Conservation (phyloP, 1,284 basidiomycete species). For the Puccinia horiana region DNA sequence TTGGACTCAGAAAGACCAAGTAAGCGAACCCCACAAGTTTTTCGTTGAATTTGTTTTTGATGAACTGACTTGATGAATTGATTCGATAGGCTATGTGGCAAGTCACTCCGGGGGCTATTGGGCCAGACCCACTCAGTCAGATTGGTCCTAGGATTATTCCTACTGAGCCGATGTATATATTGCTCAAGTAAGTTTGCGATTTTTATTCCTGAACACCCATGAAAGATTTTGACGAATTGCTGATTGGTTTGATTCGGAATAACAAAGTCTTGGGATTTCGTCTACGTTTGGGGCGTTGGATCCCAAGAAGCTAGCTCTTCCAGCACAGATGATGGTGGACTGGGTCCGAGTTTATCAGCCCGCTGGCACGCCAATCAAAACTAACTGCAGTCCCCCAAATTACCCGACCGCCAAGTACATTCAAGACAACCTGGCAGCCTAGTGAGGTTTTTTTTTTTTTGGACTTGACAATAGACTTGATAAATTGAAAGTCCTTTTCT, state of each 20-base stretch:
- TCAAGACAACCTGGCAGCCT: conserved; percentile 40
- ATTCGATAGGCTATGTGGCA: conserved; percentile 72
- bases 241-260: conserved; percentile 50
- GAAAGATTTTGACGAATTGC: background rate
- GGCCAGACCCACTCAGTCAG: conserved; percentile 67
- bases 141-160: conserved; percentile 75
- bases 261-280: conserved; percentile 50
- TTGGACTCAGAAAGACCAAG: conserved; percentile 47
- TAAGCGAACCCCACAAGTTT: conserved; percentile 52
- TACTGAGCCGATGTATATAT: conserved; percentile 67
- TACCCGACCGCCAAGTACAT: conserved; percentile 78
- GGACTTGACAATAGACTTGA: background rate
- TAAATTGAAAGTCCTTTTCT: background rate
- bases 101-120: conserved; percentile 71
- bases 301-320: conserved; percentile 50
- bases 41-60: conserved; percentile 69
- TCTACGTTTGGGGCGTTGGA: conserved; percentile 52
- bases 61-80: conserved; percentile 64
- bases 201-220: background rate
- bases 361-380: conserved; percentile 64
- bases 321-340: conserved; percentile 51
- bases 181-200: background rate
- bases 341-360: conserved; percentile 52
- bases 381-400: conserved; percentile 77
- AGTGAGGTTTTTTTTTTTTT: conserved; percentile 31